A percentile compares a stretch with the other conserved stretches of the same genome.
Conservation (phyloP, 352 stramenopile species). For the Phytophthora lateralis region DNA sequence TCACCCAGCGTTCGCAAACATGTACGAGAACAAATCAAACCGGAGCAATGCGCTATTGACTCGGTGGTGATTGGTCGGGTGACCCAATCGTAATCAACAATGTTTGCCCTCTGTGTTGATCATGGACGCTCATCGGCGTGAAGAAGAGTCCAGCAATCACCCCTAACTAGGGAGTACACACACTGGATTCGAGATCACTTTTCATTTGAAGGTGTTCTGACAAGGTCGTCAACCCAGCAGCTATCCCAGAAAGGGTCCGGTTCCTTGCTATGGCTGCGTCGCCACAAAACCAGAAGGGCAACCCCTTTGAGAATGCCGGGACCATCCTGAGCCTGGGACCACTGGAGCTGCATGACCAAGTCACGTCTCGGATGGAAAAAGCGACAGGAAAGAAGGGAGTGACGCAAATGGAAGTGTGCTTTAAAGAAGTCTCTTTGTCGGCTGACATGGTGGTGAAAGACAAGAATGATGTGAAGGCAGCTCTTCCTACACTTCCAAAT, state of each 20-base stretch:
- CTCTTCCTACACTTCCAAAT: conserved; percentile 13
- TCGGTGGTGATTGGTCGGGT: too few relatives aligned
- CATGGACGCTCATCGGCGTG: neutral
- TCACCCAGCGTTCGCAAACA: too few relatives aligned
- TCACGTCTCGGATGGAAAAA: conserved; percentile 14
- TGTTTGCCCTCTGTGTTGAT: neutral
- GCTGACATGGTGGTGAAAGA: conserved; percentile 13
- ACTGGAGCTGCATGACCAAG: conserved; percentile 15
- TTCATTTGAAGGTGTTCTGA: too few relatives aligned
- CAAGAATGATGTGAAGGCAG: conserved; percentile 11
- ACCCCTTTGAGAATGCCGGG: neutral
- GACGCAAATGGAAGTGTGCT: conserved; percentile 7
- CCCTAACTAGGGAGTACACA: too few relatives aligned
- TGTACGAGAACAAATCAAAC: too few relatives aligned
- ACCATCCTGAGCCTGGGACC: conserved; percentile 7
- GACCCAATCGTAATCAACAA: neutral
- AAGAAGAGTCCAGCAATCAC: conserved; percentile 1
- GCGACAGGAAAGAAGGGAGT: conserved; percentile 1
- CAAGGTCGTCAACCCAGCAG: too few relatives aligned
- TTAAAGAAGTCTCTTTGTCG: conserved; percentile 15
- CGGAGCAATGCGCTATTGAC: too few relatives aligned
- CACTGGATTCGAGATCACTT: conserved; percentile 3
- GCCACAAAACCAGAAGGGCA: neutral
- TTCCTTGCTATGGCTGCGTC: conserved; percentile 4
- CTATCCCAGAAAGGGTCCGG: too few relatives aligned